A percentile compares a stretch with the other conserved stretches of the same genome.
These are phyloP conservation scores for Aspergillus panamensis DNA, from an alignment of 495 filamentous ascomycete species.

Conservation along the genomic window DNA sequence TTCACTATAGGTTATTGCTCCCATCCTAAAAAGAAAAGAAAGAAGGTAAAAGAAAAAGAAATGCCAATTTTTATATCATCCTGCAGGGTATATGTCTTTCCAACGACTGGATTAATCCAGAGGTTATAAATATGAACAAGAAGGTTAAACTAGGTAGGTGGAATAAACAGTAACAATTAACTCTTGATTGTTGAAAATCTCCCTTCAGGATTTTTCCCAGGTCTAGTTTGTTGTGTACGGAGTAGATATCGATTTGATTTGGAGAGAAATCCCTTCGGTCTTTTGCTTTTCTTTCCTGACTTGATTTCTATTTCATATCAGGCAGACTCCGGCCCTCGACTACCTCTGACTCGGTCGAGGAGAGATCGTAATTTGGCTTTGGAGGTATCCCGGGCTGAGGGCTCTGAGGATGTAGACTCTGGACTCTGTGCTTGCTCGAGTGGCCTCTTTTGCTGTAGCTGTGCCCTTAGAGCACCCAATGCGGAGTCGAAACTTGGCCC, in stretches of 20 bases:
- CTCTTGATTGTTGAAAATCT: not conserved
- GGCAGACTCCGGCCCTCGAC: slow-evolving; percentile 11
- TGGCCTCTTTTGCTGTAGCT: slow-evolving; percentile 19
- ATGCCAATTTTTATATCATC: not conserved
- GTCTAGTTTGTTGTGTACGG: no score
- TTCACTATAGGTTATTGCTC: not conserved
- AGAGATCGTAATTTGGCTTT: slow-evolving; percentile 24
- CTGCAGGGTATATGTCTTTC: no score
- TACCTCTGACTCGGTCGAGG: slow-evolving; percentile 24
- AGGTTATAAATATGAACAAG: no score
- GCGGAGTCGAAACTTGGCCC: slow-evolving; percentile 17
- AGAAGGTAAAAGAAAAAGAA: not conserved
- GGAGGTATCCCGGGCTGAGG: slow-evolving; percentile 14
- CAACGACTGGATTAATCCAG: no score
- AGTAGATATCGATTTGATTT: no score
- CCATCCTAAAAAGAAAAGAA: not conserved
- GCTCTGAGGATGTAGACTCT: not conserved
- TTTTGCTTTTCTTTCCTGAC: not conserved
- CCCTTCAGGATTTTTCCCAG: not conserved
- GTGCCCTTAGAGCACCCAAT: slow-evolving; percentile 20
- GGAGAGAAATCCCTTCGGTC: no score
- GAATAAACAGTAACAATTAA: no score
- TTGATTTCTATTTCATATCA: not conserved
- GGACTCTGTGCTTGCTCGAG: not conserved
- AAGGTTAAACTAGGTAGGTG: no score